Evolutionary conservation across 352 stramenopile genomes (phyloP).

Genomic region (Paralagenidium karlingii): DNA sequence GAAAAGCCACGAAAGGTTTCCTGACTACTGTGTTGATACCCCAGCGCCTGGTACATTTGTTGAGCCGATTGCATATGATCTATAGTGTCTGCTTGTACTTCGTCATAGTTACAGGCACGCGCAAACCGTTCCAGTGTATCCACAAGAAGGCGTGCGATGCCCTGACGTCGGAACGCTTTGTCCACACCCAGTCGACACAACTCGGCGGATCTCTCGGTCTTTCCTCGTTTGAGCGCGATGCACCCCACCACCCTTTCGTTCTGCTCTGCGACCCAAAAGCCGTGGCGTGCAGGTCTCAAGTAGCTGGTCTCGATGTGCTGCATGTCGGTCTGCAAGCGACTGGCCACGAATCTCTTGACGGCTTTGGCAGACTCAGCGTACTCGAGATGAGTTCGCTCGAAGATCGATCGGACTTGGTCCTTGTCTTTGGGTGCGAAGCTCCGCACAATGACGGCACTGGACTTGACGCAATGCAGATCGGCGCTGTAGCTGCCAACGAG

Average conservation of each 20-base stretch:
- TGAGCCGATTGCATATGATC: slow-evolving; percentile 38
- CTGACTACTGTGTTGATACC: slow-evolving; percentile 21
- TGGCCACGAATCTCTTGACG: slow-evolving; percentile 54
- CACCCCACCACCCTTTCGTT: slow-evolving; percentile 29
- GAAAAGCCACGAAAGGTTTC: slow-evolving; percentile 25
- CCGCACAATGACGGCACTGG: slow-evolving; percentile 18
- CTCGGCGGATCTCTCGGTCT: slow-evolving; percentile 13
- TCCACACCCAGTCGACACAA: slow-evolving; percentile 49
- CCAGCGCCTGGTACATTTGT: slow-evolving; percentile 25
- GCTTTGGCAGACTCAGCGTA: slow-evolving; percentile 34
- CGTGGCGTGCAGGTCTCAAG: slow-evolving; percentile 8
- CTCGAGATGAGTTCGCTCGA: slow-evolving; percentile 42
- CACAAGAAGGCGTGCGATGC: slow-evolving; percentile 34
- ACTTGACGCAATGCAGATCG: background rate
- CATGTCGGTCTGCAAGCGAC: slow-evolving; percentile 43
- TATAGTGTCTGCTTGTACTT: slow-evolving; percentile 50
- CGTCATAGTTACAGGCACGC: slow-evolving; percentile 9
- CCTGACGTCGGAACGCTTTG: slow-evolving; percentile 18
- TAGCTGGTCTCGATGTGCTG: slow-evolving; percentile 31
- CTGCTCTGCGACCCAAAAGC: slow-evolving; percentile 55
- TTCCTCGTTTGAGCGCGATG: slow-evolving; percentile 34
- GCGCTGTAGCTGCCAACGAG: background rate
- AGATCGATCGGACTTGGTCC: slow-evolving; percentile 30
- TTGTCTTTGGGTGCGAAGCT: slow-evolving; percentile 35
- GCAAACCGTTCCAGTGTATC: slow-evolving; percentile 24